Base-by-base conservation (phyloP, 1,284 basidiomycete genomes). In the Golubevia pallescens region DNA sequence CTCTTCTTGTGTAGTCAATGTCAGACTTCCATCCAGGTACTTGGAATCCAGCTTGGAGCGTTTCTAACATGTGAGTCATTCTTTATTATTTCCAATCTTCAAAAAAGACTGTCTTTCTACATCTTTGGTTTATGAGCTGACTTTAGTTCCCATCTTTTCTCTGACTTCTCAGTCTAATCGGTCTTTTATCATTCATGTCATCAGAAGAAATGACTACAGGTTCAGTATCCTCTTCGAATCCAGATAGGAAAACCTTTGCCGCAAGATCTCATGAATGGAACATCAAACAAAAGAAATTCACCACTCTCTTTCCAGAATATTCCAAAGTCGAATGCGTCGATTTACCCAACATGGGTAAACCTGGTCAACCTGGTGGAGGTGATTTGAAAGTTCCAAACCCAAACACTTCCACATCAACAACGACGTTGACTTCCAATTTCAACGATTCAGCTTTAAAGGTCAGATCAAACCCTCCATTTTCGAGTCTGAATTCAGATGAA, bases 121-220 rank as follows among this genome's bases (percentile, higher is more conserved):
- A n/a, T n/a, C n/a, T n/a, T n/a, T n/a, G n/a, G n/a, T n/a, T n/a
- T n/a, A n/a, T n/a, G n/a, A n/a, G n/a, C 52, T 64, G 56, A 69
- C 21, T 28, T 57, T 32, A 19, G 7, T 55, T 23, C 51, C 24
- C 24, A 20, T 2, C 20, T 10, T 5, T 38, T 16, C 14, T 51
- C 7, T 5, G 19, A 28, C 6, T 7, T 23, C 5, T 4, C 20
- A 71, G 94, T 86, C 89, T 97, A 71, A 96, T 94, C n/a, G 95
- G 95, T 34, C 88, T 97, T 21, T 88, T 97, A 55, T 95, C 93
- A 4, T 97, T 97, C 87, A 97, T 97, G 95, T 89, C 95, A 62
- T 92, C 93, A 1, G 94, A 97, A 78, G 95, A 97, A 88, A 94
- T 97, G 90, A 97, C 95, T 0, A 95, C 95, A 0, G 95, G 95